Base-by-base conservation (phyloP, 1,139 yeast species). In the Blastobotrys apis region DNA sequence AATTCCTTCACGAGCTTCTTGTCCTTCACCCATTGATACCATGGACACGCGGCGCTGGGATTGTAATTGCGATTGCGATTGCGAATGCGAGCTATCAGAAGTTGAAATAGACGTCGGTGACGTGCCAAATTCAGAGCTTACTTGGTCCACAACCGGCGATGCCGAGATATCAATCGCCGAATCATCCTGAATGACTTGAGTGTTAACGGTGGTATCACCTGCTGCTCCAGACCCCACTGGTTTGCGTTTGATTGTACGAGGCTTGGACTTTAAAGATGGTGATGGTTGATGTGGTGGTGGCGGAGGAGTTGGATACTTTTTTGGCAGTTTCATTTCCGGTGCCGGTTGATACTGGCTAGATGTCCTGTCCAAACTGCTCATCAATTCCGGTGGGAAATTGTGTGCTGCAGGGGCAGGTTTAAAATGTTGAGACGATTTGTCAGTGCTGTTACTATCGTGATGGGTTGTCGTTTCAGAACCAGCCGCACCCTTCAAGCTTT, bases 311-410 rank as follows among this genome's bases (percentile, higher is more conserved):
- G 54, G 46, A 30, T 47, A 50, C 42, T 38, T 44, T 21, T 37
- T 26, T 2, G 60, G 60, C 22, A 56, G 40, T 39, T 47, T 49
- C 60, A 56, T 56, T 25, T 56, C 59, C 2, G 59, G 57, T 8
- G 52, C 48, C 1, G 57, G 56, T 1, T 45, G 51, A 44, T 56
- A 55, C 2, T 58, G 57, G 22, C 49, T 45, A 5, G 39, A 34
- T 30, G 32, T 41, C 39, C 40, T 38, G 41, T 43, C 45, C 19
- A 57, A 36, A 36, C 43, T 41, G 33, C 45, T 49, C 48, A 59
- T 50, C 46, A 59, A 29, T 39, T 60, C 64, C 2, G 62, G 62
- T 10, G 64, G 64, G 44, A 60, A 60, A 17, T 53, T 49, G 39
- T 59, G 64, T 9, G 64, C 59, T 19, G 49, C 42, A 1, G 64